A percentile compares a stretch with the other conserved stretches of the same genome.
phyloP scores from a whole-genome alignment of 2,329 filamentous ascomycete genomes.

The Microdochium bolleyi region DNA sequence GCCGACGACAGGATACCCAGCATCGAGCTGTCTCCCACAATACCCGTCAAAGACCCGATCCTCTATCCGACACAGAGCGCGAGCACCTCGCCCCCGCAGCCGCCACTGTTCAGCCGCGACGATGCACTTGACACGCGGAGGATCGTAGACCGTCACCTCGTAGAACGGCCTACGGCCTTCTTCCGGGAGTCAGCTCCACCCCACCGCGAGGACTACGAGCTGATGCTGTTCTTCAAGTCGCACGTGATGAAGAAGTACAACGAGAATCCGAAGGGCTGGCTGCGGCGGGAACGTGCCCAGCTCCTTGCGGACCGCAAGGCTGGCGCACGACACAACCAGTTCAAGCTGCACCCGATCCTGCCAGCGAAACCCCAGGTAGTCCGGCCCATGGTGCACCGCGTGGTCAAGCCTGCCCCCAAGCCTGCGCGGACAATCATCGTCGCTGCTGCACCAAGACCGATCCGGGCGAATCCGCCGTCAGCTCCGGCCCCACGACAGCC shows the following conservation, averaged over 20 bases:
- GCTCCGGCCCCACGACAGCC: conserved; percentile 17
- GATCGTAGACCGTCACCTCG: conserved; percentile 43
- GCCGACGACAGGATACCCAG: conserved; percentile 20
- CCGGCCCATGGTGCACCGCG: conserved; percentile 21
- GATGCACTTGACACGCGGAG: conserved; percentile 32
- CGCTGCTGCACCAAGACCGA: conserved; percentile 22
- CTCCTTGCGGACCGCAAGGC: conserved; percentile 39
- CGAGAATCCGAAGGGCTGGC: conserved; percentile 36
- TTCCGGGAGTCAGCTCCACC: conserved; percentile 39
- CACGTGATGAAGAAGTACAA: conserved; percentile 38
- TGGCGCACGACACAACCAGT: conserved; percentile 26
- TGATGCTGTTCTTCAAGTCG: conserved; percentile 44
- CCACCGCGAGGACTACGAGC: conserved; percentile 42
- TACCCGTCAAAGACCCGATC: conserved; percentile 44
- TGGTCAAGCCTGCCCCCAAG: conserved; percentile 15
- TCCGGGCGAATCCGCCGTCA: conserved; percentile 18
- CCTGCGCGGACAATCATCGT: conserved; percentile 2
- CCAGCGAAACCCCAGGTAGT: conserved; percentile 29
- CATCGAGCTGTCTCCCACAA: conserved; percentile 17
- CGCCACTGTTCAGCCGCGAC: conserved; percentile 39
- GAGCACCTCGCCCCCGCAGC: conserved; percentile 30
- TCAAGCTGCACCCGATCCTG: conserved; percentile 28
- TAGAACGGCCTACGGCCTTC: conserved; percentile 29
- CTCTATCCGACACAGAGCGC: conserved; percentile 44
- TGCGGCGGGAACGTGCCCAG: conserved; percentile 40